Evolutionary conservation across 2,329 filamentous ascomycete genomes (phyloP), one percentile per base, ranked within the genome.

Genomic region (Cordyceps tenuipes): DNA sequence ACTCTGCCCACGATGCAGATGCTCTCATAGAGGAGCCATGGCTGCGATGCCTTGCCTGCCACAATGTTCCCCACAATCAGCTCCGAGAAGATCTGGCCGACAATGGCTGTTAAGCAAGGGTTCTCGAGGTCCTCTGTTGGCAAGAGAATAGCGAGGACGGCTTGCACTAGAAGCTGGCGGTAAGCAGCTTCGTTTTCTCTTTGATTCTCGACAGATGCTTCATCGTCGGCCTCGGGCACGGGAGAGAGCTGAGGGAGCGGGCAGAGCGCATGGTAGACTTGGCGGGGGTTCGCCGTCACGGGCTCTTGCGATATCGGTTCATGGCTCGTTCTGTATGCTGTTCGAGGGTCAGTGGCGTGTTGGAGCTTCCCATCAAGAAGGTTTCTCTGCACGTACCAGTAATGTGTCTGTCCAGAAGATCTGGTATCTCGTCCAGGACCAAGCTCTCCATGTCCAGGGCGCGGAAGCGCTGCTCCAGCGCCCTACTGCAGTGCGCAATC

Each of bases 121-220:
- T 96, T 97, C 68, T 93, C 86, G 44, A 97, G 78, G 71, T 97
- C 93, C 68, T 97, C 93, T 17, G 91, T 94, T 10, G 94, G 94
- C 21, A 99, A 80, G 17, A 99, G 81, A 57, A 96, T 80, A 26
- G 90, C 87, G 63, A 99, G 77, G 43, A 91, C 80, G 34, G 88
- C 90, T 69, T 92, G 86, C 17, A 92, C 87, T n/a, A 97, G 79
- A 60, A 97, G 78, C 69, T 96, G 90, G 66, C 93, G 88, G 78
- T 97, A 97, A 50, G 84, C 80, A 29, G 81, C 80, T 76, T 97
- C 94, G 68, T 91, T 93, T 63, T 88, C 82, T 61, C 79, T 77
- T 75, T 96, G 91, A 60, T 83, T 77, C 61, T 78, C 71, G 51
- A 79, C 70, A 48, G 79, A 79, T 23, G 76, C 73, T 29, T 79